A percentile compares a stretch with the other conserved stretches of the same genome.
Conservation (phyloP, 495 filamentous ascomycete species). For the Neurospora sp. region DNA sequence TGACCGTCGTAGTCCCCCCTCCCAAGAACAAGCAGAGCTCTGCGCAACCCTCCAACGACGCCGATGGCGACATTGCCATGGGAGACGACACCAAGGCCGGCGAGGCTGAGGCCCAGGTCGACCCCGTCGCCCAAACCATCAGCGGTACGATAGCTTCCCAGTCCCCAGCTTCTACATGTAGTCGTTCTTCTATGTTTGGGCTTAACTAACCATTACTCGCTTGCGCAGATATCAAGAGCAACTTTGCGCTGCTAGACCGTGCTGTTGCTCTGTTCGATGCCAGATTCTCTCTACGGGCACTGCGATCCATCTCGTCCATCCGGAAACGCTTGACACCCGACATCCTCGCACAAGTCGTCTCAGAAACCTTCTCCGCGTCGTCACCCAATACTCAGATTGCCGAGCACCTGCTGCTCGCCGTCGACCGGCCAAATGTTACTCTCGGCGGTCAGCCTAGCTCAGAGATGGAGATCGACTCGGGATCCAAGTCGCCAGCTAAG, state of each 20-base stretch:
- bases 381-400: conserved; percentile 50
- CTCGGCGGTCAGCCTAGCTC: conserved; percentile 37
- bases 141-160: conserved; percentile 28
- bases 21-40: conserved; percentile 59
- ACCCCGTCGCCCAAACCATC: conserved; percentile 52
- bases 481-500: conserved; percentile 31
- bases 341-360: conserved; percentile 68
- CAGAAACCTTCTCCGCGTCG: conserved; percentile 58
- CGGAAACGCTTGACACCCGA: conserved; percentile 80
- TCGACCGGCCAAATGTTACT: conserved; percentile 52
- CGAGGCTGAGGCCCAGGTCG: conserved; percentile 48
- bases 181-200: background rate
- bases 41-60: conserved; percentile 46
- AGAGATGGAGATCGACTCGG: conserved; percentile 68
- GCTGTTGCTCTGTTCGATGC: conserved; percentile 90
- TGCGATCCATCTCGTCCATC: conserved; percentile 90
- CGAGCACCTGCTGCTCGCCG: conserved; percentile 55
- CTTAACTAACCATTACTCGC: conserved; percentile 1
- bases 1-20: conserved; percentile 79
- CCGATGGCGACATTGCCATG: conserved; percentile 69
- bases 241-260: conserved; percentile 81
- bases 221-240: conserved; percentile 75
- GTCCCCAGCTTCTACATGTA: background rate
- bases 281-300: conserved; percentile 83
- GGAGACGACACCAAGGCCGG: conserved; percentile 49